Percentiles rank a stretch among this genome's conserved stretches.
Evolutionary conservation across 73 alveolate genomes (phyloP).

Genomic region (Symbiodinium pilosum): DNA sequence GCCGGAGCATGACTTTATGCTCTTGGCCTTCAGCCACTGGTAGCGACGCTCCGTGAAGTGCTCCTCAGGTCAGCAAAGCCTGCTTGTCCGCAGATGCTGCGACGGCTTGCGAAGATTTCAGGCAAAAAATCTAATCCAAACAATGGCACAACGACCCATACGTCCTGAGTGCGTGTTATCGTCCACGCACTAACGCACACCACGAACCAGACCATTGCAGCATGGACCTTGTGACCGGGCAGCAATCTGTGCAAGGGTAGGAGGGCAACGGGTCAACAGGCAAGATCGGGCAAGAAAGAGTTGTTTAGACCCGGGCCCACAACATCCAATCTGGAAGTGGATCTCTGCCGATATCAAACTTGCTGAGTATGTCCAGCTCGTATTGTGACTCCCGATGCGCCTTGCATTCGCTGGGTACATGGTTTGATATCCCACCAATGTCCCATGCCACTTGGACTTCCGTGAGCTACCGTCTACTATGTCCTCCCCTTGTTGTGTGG

Average conservation of each 20-base stretch:
- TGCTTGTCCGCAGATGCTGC: no score
- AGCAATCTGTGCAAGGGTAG: not conserved
- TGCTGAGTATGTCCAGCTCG: conserved; percentile 63
- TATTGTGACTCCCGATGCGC: conserved; percentile 48
- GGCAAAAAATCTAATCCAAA: no score
- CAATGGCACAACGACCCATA: no score
- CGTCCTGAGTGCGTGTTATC: conserved; percentile 46
- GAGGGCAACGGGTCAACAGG: no score
- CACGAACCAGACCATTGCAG: conserved; percentile 60
- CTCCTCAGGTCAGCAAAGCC: no score
- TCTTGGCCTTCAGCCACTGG: conserved; percentile 66
- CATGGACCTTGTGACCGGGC: conserved; percentile 28
- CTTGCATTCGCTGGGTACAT: not conserved
- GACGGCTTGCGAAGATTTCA: no score
- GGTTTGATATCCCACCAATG: no score
- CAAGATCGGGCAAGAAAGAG: not conserved
- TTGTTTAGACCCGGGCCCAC: not conserved
- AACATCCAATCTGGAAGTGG: conserved; percentile 93
- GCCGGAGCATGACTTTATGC: not conserved
- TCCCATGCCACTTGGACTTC: no score
- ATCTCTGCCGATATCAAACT: conserved; percentile 66
- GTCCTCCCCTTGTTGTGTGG: no score
- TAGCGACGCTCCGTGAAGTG: conserved; percentile 82
- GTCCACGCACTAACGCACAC: conserved; percentile 48
- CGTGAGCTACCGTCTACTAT: no score